Evolutionary conservation across 177 flowering plant genomes (phyloP), one percentile per base, ranked within the genome.

Genomic region (Vitis hybrid): DNA sequence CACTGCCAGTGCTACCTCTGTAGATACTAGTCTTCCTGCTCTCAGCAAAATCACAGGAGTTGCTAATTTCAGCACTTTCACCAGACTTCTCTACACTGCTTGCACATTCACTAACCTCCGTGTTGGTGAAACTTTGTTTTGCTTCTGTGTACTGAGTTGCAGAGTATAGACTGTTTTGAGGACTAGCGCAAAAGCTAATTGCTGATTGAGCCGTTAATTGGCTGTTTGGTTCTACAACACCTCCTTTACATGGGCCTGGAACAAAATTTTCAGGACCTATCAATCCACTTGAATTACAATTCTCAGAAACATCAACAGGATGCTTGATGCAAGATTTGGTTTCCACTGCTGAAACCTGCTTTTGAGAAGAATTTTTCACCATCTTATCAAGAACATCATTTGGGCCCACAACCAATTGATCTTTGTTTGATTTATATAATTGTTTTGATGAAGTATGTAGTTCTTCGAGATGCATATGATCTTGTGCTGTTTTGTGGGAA

Each of bases 1-100:
- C 93, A 83, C 91, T 89, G 62, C 87, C 88, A 6, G 90, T 86
- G 79, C 93, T 91, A 21, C 76, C 86, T 73, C 96, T 86, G 66
- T 81, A 83, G 18, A 83, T 74, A 72, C 89, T 85, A 13, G 81
- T 83, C 70, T 86, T 85, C 71, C 84, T 73, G 75, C 89, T 86
- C 75, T 87, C 88, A 56, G 69, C 70, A 52, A 80, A 68, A 62
- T 86, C 94, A 73, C 71, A 70, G 0, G 89, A 81, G 35, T 80
- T 74, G 70, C 81, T 80, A 65, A 80, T 73, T 18, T 82, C 76
- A 27, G 75, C 72, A 75, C 87, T 84, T 72, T 78, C 89, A 58
- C 74, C 65, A 30, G 82, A 70, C 68, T 77, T 74, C 52, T 80
- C 90, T 18, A 80, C 35, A 61, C 78, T 75, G 70, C 89, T 83